phyloP scores from a whole-genome alignment of 1,284 basidiomycete species.

The Papiliotrema terrestris region DNA sequence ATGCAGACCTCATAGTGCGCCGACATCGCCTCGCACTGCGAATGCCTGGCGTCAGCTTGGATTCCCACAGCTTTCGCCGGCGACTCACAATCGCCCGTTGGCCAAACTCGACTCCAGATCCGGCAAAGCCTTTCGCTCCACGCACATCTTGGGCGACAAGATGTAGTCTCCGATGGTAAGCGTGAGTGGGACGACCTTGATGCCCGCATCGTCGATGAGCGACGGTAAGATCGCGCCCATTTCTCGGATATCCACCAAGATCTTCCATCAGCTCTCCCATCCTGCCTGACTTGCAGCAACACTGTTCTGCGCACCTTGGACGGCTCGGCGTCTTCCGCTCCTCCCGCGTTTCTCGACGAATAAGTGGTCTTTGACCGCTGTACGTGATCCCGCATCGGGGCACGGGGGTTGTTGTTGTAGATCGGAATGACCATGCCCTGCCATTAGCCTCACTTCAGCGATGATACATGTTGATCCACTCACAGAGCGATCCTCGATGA shows the following conservation, averaged over 20 bases:
- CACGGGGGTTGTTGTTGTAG: slow-evolving; percentile 69
- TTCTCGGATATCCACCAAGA: slow-evolving; percentile 95
- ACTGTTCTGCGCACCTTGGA: slow-evolving; percentile 57
- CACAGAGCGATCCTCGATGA: slow-evolving; percentile 89
- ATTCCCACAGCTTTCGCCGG: not conserved
- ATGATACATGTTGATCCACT: too few species aligned
- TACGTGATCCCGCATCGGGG: slow-evolving; percentile 53
- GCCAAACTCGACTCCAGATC: slow-evolving; percentile 91
- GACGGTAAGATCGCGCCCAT: slow-evolving; percentile 91
- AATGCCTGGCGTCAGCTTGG: slow-evolving; percentile 61
- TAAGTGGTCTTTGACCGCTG: slow-evolving; percentile 73
- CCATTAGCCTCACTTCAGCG: not conserved
- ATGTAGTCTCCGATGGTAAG: slow-evolving; percentile 96
- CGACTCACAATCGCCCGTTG: slow-evolving; percentile 80
- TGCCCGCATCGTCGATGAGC: slow-evolving; percentile 75
- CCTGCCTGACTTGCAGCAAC: not conserved
- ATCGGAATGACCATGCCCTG: slow-evolving; percentile 90
- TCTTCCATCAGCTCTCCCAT: slow-evolving; percentile 51
- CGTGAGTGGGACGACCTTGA: slow-evolving; percentile 83
- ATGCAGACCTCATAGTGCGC: slow-evolving; percentile 92
- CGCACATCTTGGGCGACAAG: slow-evolving; percentile 88
- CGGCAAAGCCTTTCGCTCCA: slow-evolving; percentile 90
- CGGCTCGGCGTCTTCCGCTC: slow-evolving; percentile 64
- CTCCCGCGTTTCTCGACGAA: slow-evolving; percentile 82
- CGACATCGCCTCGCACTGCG: slow-evolving; percentile 96